Evolutionary conservation across 2,329 filamentous ascomycete genomes (phyloP).

Genomic region (Neofusicoccum sp.): DNA sequence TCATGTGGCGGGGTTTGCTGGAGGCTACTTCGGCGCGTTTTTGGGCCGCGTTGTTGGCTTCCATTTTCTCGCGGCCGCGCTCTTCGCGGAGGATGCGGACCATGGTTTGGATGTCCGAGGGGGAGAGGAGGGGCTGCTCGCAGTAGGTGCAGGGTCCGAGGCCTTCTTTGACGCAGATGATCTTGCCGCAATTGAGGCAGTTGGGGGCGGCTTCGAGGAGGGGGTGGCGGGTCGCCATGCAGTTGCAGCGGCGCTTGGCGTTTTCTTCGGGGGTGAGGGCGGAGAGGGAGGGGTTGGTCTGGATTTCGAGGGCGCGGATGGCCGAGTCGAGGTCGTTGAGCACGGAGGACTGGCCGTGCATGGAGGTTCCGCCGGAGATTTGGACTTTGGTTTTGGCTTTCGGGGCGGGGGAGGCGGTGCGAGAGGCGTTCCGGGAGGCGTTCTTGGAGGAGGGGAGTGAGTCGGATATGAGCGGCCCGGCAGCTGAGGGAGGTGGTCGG

Average conservation of each 20-base stretch:
- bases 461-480: slow-evolving; percentile 82
- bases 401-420: slow-evolving; percentile 51
- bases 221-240: slow-evolving; percentile 83
- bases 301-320: slow-evolving; percentile 85
- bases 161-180: slow-evolving; percentile 91
- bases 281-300: slow-evolving; percentile 74
- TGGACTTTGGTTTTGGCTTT: slow-evolving; percentile 63
- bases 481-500: slow-evolving; percentile 64
- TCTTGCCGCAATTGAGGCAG: slow-evolving; percentile 88
- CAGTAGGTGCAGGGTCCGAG: slow-evolving; percentile 94
- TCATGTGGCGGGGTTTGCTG: slow-evolving; percentile 39
- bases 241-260: slow-evolving; percentile 71
- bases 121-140: slow-evolving; percentile 67
- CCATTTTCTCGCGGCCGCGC: slow-evolving; percentile 82
- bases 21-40: slow-evolving; percentile 63
- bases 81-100: slow-evolving; percentile 80
- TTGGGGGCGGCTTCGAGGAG: slow-evolving; percentile 90
- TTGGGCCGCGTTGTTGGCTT: slow-evolving; percentile 70
- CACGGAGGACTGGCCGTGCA: slow-evolving; percentile 76
- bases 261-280: slow-evolving; percentile 49
- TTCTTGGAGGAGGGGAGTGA: slow-evolving; percentile 27
- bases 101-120: slow-evolving; percentile 78
- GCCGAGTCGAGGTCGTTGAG: slow-evolving; percentile 70
- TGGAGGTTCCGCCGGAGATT: slow-evolving; percentile 73
- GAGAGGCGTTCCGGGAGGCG: slow-evolving; percentile 30